phyloP scores from a whole-genome alignment of 306 rosid species.

The Quercus cerris region DNA sequence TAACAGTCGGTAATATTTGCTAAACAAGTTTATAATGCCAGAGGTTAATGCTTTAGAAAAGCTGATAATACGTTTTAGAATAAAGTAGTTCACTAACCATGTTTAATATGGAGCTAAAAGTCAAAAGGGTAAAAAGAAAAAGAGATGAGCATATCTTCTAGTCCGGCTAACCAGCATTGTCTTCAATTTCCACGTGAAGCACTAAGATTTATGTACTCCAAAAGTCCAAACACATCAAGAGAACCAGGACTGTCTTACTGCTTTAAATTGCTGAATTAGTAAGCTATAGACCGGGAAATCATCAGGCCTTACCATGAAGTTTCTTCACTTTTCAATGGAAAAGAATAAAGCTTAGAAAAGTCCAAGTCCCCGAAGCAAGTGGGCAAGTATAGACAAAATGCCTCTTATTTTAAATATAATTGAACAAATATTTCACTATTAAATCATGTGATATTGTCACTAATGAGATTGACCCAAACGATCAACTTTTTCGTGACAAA shows the following conservation, averaged over 20 bases:
- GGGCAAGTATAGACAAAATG: not conserved
- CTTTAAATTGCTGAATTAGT: not conserved
- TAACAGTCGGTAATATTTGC: no score
- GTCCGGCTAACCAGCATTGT: no score
- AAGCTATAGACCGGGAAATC: not conserved
- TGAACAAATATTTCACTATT: constrained; percentile 28
- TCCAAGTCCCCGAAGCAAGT: not conserved
- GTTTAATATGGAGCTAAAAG: no score
- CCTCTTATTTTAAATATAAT: constrained; percentile 4
- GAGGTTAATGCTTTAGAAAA: no score
- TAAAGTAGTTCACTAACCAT: no score
- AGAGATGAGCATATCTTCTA: no score
- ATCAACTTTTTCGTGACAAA: constrained; percentile 43
- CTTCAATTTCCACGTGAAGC: no score
- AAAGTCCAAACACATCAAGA: no score
- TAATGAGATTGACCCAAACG: constrained; percentile 24
- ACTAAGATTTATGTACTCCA: no score
- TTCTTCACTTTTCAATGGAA: not conserved
- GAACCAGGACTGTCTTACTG: not conserved
- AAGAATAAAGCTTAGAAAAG: not conserved
- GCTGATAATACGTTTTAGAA: no score
- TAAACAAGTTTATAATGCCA: no score
- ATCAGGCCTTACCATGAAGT: not conserved
- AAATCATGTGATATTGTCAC: constrained; percentile 29
- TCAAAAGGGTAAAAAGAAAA: no score